Evolutionary conservation across 208 protist genomes (phyloP).

Genomic region (Leishmania gerbilli): DNA sequence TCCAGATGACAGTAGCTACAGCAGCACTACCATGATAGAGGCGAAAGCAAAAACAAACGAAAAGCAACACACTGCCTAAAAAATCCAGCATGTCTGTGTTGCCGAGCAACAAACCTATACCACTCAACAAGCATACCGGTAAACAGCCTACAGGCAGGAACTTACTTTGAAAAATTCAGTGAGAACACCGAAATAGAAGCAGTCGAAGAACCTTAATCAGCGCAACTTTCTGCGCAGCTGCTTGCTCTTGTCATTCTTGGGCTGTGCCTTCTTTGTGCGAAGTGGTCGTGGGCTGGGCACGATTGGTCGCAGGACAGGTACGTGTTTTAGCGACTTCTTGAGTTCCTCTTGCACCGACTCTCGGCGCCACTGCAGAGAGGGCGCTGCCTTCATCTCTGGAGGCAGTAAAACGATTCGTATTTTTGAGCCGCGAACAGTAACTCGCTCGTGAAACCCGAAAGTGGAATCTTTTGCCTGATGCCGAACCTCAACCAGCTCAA

Average conservation of each 20-base stretch:
- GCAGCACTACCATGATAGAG: not conserved
- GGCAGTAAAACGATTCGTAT: conserved; percentile 66
- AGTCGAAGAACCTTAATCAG: not conserved
- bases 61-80: not conserved
- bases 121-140: not conserved
- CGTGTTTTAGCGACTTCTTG: conserved; percentile 35
- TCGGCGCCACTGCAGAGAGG: conserved; percentile 53
- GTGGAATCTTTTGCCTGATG: conserved; percentile 60
- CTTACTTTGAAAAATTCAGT: too few relatives aligned
- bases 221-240: conserved; percentile 28
- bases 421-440: conserved; percentile 45
- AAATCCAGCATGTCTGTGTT: not conserved
- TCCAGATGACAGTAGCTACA: not conserved
- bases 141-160: too few relatives aligned
- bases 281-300: not conserved
- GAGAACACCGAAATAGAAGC: not conserved
- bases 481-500: conserved; percentile 60
- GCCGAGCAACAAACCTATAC: conserved; percentile 1
- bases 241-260: conserved; percentile 25
- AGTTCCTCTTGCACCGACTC: conserved; percentile 51
- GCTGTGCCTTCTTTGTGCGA: conserved; percentile 18
- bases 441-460: conserved; percentile 52
- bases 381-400: conserved; percentile 55
- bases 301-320: conserved; percentile 1
- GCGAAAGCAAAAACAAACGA: not conserved